Base-by-base conservation (phyloP, 1,139 yeast genomes). In the Chernovozyma aurita region DNA sequence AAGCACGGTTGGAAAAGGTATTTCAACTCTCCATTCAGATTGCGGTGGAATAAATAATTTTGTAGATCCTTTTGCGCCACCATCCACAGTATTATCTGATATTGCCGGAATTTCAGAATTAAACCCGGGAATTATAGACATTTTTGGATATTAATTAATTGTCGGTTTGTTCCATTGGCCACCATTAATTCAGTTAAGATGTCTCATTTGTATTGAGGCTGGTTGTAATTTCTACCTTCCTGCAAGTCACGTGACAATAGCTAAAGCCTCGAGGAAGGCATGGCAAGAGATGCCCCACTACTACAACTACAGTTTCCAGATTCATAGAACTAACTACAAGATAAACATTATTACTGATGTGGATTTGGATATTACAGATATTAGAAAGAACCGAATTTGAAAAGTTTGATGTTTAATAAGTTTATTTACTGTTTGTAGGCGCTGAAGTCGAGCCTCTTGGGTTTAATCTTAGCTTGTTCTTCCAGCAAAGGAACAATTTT, bases 21-120 rank as follows among this genome's bases (percentile, higher is more conserved):
- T 77, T 52, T 87, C 95, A 41, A 87, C 73, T 41, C 95, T 68
- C 96, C 96, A 90, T 61, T 88, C 96, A n/a, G 75, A 62, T 16
- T 67, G 64, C 3, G 69, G 61, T 0, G 75, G 68, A 3, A 80
- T 59, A 9, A 40, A 46, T 12, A 62, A 46, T 25, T 48, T 47
- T 20, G 37, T 41, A 16, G 17, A 24, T 8, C 35, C 35, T 15
- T 40, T 39, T n/a, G 42, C 16, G 6, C 38, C 34, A 15, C 40
- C 45, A 18, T 45, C 48, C 6, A 37, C 38, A 20, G 40, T 30
- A n/a, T 28, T 15, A 31, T 36, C 40, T 11, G 12, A 41, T 44
- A 8, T 44, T 40, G 9, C 55, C 49, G 30, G 16, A 8, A 15
- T 26, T 4, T 21, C 33, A 14, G 28, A 28, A 21, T 12, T 29